A percentile compares a stretch with the other conserved stretches of the same genome.
Evolutionary conservation across 1,139 yeast genomes (phyloP).

Genomic region (Keqinozyma sinolaborantium): DNA sequence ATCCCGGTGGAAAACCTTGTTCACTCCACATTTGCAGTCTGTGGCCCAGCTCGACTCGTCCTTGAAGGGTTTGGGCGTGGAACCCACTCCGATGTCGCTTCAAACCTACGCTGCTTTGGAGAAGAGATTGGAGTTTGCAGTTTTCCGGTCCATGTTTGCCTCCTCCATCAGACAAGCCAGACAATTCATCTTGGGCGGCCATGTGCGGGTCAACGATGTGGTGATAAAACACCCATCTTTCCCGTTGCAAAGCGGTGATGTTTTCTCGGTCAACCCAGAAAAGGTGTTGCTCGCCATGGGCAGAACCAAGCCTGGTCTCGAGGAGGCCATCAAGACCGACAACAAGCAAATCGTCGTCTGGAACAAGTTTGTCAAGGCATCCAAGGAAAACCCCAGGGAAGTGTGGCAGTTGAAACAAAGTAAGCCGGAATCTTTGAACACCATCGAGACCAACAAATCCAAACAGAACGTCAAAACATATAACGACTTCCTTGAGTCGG

Average conservation of each 20-base stretch:
- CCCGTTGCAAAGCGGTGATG: conserved; percentile 78
- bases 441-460: conserved; percentile 16
- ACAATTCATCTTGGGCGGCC: conserved; percentile 77
- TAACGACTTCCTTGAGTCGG: conserved; percentile 23
- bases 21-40: conserved; percentile 72
- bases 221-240: conserved; percentile 76
- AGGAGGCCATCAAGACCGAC: conserved; percentile 65
- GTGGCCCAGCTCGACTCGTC: conserved; percentile 85
- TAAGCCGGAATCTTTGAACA: conserved; percentile 39
- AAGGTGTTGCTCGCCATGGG: conserved; percentile 86
- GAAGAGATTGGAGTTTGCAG: conserved; percentile 82
- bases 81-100: conserved; percentile 74
- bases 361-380: conserved; percentile 65
- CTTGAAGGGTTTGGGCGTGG: conserved; percentile 53
- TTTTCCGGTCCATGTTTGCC: conserved; percentile 91
- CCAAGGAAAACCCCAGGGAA: conserved; percentile 54
- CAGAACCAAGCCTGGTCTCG: conserved; percentile 71
- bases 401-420: conserved; percentile 54
- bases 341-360: conserved; percentile 68
- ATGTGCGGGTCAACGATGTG: conserved; percentile 78
- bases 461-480: conserved; percentile 19
- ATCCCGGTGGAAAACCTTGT: conserved; percentile 62
- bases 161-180: conserved; percentile 93
- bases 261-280: conserved; percentile 82
- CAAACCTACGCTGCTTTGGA: conserved; percentile 90